Conservation (phyloP, 345 rosid genomes). For the Rhizophora mangle region DNA sequence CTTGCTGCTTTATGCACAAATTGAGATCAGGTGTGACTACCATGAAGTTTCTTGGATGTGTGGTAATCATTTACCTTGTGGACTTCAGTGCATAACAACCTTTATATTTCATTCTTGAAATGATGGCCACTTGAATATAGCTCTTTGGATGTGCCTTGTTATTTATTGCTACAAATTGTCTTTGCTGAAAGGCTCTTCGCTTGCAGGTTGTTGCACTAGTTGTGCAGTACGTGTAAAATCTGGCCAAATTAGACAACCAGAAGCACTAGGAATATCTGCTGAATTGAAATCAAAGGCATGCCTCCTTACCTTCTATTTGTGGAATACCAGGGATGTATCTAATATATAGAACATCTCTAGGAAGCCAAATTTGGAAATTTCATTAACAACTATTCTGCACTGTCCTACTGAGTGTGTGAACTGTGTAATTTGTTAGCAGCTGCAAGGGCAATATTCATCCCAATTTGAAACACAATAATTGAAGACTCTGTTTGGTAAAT, state of each 20-base stretch:
- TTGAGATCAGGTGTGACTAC: neutral
- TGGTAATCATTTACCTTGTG: neutral
- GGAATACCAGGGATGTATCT: neutral
- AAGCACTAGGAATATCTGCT: constrained; percentile 92
- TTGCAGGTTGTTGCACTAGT: constrained; percentile 93
- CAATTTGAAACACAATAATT: neutral
- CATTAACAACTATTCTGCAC: neutral
- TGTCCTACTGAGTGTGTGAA: too few species aligned
- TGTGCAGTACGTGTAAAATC: constrained; percentile 94
- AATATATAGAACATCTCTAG: neutral
- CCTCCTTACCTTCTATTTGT: constrained; percentile 15
- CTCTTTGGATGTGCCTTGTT: neutral
- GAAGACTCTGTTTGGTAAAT: neutral
- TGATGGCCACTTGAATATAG: neutral
- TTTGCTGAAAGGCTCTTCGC: constrained; percentile 4
- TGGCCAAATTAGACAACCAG: constrained; percentile 83
- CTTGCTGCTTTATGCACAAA: neutral
- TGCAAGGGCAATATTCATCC: constrained; percentile 1
- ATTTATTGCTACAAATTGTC: constrained; percentile 5
- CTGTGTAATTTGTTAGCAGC: neutral
- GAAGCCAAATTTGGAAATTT: neutral
- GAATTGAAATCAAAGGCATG: constrained; percentile 81
- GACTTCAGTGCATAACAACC: neutral
- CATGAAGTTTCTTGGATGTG: neutral
- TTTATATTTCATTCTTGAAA: neutral